Base-by-base conservation (phyloP, 352 stramenopile species). In the Phytophthora tubulina region DNA sequence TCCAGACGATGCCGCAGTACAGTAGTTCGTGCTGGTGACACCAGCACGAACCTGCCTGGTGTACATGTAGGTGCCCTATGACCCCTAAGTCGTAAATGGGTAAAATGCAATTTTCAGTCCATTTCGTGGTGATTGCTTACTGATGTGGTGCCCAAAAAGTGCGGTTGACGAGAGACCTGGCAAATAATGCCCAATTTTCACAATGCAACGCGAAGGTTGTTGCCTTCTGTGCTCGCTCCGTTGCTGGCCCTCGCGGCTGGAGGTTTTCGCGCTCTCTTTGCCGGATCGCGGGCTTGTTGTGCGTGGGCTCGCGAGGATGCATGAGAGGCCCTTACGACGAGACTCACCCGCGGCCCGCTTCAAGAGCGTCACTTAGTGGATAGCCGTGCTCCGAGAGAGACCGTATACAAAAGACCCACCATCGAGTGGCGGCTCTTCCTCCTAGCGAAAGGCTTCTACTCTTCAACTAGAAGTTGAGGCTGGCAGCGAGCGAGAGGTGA, bases 81-180 rank as follows among this genome's bases (percentile, higher is more conserved):
- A 27, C 21, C 21, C 21, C 21, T 27, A 27, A 27, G 21, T 42
- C 14, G 36, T 42, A 46, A 42, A 63, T 63, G 30, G 31, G 38
- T 7, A 36, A 9, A 33, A 2, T 32, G 2, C 13, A 14, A 48
- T 38, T 63, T 62, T 14, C n/a, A 39, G 38, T 39, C 48, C 58
- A 61, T 50, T 72, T 70, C 62, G 51, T 10, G 57, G 38, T 67
- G 64, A 72, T 72, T 67, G 64, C 64, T 56, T 61, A 60, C 21
- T 31, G 27, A 31, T 31, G 45, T n/a, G 38, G n/a, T 63, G 39
- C 42, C 56, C 56, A 32, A 67, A 60, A 44, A 2, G 6, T 32
- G 55, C 38, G 6, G 41, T 13, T 42, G 36, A 42, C 63, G 32
- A 71, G 44, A 64, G 63, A 57, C 30, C 31, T 11, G 9, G 14